Evolutionary conservation across 768 basidiomycete genomes (phyloP).

Genomic region (Kwoniella pini): DNA sequence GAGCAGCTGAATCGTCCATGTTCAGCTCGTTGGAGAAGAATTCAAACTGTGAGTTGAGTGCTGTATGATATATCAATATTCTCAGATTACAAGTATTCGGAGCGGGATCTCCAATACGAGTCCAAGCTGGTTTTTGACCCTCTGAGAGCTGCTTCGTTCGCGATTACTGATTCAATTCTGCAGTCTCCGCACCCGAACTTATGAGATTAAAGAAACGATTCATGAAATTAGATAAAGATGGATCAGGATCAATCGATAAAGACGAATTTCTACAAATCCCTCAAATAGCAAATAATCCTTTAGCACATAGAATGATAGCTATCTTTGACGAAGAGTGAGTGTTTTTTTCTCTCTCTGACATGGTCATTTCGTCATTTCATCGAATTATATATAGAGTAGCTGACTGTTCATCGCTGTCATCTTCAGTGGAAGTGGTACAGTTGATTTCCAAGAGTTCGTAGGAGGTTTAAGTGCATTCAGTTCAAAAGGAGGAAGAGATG

Average conservation of each 20-base stretch:
- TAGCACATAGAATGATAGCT: slow-evolving; percentile 96
- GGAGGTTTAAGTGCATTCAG: slow-evolving; percentile 97
- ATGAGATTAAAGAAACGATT: slow-evolving; percentile 97
- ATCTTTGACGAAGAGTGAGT: slow-evolving; percentile 99
- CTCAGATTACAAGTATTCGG: not conserved
- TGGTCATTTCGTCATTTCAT: not conserved
- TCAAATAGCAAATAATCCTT: slow-evolving; percentile 95
- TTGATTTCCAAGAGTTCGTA: slow-evolving; percentile 99
- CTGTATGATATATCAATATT: no score
- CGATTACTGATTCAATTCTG: no score
- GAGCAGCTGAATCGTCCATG: slow-evolving; percentile 71
- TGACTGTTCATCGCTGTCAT: not conserved
- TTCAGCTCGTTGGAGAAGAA: slow-evolving; percentile 97
- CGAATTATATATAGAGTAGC: not conserved
- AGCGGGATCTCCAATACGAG: not conserved
- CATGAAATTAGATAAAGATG: slow-evolving; percentile 99
- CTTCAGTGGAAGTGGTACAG: slow-evolving; percentile 88
- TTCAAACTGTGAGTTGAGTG: slow-evolving; percentile 88
- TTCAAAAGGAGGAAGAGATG: slow-evolving; percentile 91
- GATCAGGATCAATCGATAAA: slow-evolving; percentile 95
- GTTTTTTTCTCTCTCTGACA: not conserved
- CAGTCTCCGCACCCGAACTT: slow-evolving; percentile 92
- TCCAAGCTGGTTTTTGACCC: not conserved
- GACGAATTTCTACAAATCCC: slow-evolving; percentile 99
- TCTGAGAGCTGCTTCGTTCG: no score